Base-by-base conservation (phyloP, 2,329 filamentous ascomycete genomes). In the Fusarium bactridioides region DNA sequence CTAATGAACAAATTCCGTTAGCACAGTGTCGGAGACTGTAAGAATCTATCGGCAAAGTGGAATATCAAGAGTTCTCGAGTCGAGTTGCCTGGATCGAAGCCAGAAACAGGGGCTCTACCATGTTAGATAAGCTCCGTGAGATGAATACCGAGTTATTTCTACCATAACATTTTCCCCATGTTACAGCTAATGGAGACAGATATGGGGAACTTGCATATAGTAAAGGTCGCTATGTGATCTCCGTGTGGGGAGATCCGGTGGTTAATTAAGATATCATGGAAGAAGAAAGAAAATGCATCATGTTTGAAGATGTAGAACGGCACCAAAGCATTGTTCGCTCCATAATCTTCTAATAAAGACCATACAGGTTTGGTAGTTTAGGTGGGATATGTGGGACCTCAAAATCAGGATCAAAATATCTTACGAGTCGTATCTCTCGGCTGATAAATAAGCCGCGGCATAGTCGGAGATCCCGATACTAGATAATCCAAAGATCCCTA, bases 221-320 rank as follows among this genome's bases (percentile, higher is more conserved):
- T 18, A 50, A 50, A 13, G 31, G 47, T 19, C 11, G 13, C 13
- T n/a, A 11, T 15, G 13, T 15, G 4, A 47, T 47, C 15, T n/a
- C 9, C 5, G 1, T 21, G 6, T 6, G 3, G 16, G 13, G 13
- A 25, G 21, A 19, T 5, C 7, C 5, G 11, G n/a, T 7, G 5
- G 2, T 21, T 1, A 35, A 6, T 10, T 10, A 1, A 4, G 3
- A 7, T 25, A 2, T 2, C 11, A n/a, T 16, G 2, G 21, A 37
- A 27, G 18, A 53, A 27, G 10, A 1, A n/a, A n/a, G 18, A 13
- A 4, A 21, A 27, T 4, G 2, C 0, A 27, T 38, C 2, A 10
- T 18, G 10, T 3, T 7, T 12, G 11, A 15, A 7, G 33, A 5
- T 3, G 10, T 10, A 10, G 23, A 40, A 27, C 4, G 15, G 2